Conservation (phyloP, 176 grass and related monocot species). For the Carex cristatella region DNA sequence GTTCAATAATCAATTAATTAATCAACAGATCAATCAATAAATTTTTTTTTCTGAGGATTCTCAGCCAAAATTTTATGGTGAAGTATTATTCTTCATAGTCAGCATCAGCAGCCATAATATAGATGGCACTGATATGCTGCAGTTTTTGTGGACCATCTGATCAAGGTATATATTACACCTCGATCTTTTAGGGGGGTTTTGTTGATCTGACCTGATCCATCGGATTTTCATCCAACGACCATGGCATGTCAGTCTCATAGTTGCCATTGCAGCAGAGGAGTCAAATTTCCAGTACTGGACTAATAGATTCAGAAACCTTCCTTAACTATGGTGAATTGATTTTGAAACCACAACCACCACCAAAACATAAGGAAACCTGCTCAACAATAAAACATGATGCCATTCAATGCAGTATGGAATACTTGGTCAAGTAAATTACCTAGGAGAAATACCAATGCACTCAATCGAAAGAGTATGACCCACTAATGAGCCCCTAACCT, state of each 20-base stretch:
- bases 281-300: background rate
- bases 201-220: background rate
- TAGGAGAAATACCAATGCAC: conserved; percentile 53
- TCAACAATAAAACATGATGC: background rate
- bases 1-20: background rate
- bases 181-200: no score
- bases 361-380: background rate
- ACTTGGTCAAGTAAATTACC: conserved; percentile 31
- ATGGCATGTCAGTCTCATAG: background rate
- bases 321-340: background rate
- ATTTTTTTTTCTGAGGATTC: background rate
- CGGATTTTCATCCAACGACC: background rate
- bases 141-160: background rate
- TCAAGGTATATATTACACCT: background rate
- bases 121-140: background rate
- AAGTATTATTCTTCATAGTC: background rate
- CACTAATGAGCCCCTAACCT: conserved; percentile 54
- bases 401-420: background rate
- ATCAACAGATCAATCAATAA: background rate
- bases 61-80: background rate
- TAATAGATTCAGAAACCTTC: background rate
- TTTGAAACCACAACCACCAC: background rate
- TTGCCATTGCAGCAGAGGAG: background rate
- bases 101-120: background rate
- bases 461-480: conserved; percentile 60